A percentile compares a stretch with the other conserved stretches of the same genome.
Conservation (phyloP, 306 rosid genomes). For the Delonix regia region DNA sequence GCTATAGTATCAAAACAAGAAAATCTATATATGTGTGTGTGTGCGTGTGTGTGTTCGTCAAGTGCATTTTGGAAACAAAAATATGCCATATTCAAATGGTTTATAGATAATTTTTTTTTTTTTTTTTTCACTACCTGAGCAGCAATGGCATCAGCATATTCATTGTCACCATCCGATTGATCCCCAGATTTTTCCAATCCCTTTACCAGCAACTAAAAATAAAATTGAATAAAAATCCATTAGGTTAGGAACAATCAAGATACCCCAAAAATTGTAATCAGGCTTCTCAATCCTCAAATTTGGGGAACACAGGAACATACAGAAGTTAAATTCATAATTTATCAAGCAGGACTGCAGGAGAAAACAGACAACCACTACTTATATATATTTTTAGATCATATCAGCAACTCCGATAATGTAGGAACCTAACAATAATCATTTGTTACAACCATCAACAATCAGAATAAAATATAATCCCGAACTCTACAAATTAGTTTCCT, state of each 20-base stretch:
- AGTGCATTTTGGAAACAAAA: background rate
- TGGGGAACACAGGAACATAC: background rate
- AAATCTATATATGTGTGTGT: background rate
- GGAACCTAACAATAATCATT: conserved; percentile 4
- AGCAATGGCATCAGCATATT: conserved; percentile 69
- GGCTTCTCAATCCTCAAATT: conserved; percentile 15
- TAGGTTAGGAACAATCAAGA: conserved; percentile 1
- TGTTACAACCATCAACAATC: conserved; percentile 15
- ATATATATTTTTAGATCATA: background rate
- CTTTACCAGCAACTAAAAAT: conserved; percentile 63
- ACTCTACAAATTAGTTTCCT: background rate
- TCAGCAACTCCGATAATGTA: conserved; percentile 5
- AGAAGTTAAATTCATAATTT: background rate
- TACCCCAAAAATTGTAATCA: background rate
- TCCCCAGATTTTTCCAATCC: conserved; percentile 72
- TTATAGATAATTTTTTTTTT: background rate
- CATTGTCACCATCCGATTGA: conserved; percentile 62
- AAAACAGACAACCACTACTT: background rate
- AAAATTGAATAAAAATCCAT: conserved; percentile 1
- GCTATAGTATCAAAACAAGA: conserved; percentile 12
- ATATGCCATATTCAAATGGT: conserved; percentile 17
- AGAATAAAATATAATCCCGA: background rate
- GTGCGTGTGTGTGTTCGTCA: no score
- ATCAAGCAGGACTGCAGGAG: background rate
- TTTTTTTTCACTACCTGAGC: conserved; percentile 58